Percentiles rank a stretch among this genome's conserved stretches.
These are phyloP conservation scores for Cercospora canescens DNA, from an alignment of 2,329 filamentous ascomycete species.

Conservation along the genomic window DNA sequence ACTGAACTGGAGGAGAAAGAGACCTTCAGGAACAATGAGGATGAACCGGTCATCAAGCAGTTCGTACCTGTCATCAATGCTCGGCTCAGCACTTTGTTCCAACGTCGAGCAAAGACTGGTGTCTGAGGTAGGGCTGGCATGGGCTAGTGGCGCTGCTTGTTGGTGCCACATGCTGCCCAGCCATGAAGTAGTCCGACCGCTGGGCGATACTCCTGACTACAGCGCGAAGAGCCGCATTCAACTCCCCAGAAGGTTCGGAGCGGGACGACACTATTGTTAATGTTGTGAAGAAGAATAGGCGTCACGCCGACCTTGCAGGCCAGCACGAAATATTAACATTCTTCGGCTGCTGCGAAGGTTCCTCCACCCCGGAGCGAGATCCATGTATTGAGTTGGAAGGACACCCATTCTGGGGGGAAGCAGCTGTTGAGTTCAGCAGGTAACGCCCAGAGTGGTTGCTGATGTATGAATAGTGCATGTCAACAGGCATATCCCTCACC, in stretches of 20 bases:
- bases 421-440: not conserved
- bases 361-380: not conserved
- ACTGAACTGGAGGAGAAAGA: not conserved
- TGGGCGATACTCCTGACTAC: not conserved
- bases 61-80: not conserved
- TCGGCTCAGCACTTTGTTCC: not conserved
- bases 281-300: not conserved
- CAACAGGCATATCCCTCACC: not conserved
- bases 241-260: not conserved
- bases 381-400: not conserved
- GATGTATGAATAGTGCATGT: slow-evolving; percentile 10
- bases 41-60: not conserved
- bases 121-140: not conserved
- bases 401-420: not conserved
- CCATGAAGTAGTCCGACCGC: not conserved
- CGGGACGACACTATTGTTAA: not conserved
- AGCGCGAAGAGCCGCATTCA: not conserved
- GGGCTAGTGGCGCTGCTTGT: not conserved
- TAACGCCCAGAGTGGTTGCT: not conserved
- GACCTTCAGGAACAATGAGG: not conserved
- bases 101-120: not conserved
- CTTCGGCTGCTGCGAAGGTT: not conserved
- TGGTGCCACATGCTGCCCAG: not conserved
- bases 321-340: not conserved
- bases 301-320: not conserved